Conservation (phyloP, 2,329 filamentous ascomycete genomes). For the Geosmithia putterillii region DNA sequence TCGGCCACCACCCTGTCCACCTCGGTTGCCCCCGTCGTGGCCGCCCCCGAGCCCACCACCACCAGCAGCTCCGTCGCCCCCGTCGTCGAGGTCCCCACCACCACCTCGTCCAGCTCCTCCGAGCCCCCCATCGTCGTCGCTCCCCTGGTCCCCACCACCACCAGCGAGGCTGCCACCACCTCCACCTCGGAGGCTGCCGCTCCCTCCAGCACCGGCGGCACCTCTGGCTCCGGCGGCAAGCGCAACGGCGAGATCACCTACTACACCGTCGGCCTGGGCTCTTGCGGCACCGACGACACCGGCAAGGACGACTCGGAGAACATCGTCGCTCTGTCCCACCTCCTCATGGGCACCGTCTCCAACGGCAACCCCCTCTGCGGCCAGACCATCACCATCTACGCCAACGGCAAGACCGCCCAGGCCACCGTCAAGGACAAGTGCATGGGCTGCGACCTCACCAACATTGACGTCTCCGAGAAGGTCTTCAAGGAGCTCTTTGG, state of each 20-base stretch:
- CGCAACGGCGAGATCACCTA: constrained; percentile 59
- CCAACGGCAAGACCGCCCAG: constrained; percentile 42
- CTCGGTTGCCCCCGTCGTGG: constrained; percentile 4
- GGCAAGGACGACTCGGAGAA: constrained; percentile 40
- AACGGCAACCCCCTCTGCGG: constrained; percentile 63
- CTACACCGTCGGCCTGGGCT: constrained; percentile 56
- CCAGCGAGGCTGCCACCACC: constrained; percentile 9
- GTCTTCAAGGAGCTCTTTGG: constrained; percentile 41
- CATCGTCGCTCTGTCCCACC: constrained; percentile 57
- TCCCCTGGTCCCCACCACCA: constrained; percentile 1
- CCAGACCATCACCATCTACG: constrained; percentile 52
- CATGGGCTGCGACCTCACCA: constrained; percentile 44
- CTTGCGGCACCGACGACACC: constrained; percentile 53
- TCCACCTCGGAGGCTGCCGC: constrained; percentile 5
- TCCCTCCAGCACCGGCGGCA: constrained; percentile 11
- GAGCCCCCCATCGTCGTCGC: constrained; percentile 4
- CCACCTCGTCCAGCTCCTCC: constrained; percentile 6
- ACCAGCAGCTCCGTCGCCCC: constrained; percentile 7
- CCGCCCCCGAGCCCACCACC: constrained; percentile 14
- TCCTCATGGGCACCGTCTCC: constrained; percentile 49
- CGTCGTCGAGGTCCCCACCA: background rate
- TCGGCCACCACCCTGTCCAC: constrained; percentile 9
- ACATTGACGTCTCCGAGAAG: constrained; percentile 49
- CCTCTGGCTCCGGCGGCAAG: constrained; percentile 9
- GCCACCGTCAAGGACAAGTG: constrained; percentile 65